Evolutionary conservation across 495 filamentous ascomycete genomes (phyloP).

Genomic region (Hypoxylon perforatum): DNA sequence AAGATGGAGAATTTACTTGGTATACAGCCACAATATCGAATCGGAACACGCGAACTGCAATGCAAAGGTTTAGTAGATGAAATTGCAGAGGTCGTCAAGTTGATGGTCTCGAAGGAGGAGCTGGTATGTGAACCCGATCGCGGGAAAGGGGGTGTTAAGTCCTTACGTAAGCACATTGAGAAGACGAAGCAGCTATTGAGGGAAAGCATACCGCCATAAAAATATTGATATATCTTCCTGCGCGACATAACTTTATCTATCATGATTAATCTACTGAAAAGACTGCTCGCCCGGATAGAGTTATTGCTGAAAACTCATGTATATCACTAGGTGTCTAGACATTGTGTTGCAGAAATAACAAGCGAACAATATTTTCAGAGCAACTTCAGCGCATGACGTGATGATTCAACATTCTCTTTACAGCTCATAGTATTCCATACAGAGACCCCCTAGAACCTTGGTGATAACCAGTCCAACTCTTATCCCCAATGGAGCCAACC

Average conservation of each 20-base stretch:
- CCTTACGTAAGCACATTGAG: conserved; percentile 29
- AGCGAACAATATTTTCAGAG: no score
- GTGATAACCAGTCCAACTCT: not conserved
- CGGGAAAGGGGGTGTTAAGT: conserved; percentile 37
- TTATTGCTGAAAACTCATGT: no score
- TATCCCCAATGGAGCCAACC: not conserved
- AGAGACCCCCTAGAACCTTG: no score
- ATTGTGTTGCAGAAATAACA: no score
- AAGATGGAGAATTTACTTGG: conserved; percentile 37
- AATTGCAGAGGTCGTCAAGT: conserved; percentile 13
- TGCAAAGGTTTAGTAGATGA: conserved; percentile 19
- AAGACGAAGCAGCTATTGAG: conserved; percentile 21
- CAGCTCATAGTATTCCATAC: no score
- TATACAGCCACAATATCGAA: conserved; percentile 29
- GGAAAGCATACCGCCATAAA: conserved; percentile 30
- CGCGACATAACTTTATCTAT: no score
- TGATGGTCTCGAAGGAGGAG: conserved; percentile 30
- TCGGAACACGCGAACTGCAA: conserved; percentile 1
- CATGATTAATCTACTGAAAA: no score
- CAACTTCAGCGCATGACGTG: no score
- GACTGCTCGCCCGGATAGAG: no score
- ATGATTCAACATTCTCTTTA: no score
- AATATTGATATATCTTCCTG: no score
- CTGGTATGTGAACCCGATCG: conserved; percentile 17
- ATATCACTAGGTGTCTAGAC: no score